phyloP scores from a whole-genome alignment of 495 filamentous ascomycete species.

The Trichocladium antarcticum region DNA sequence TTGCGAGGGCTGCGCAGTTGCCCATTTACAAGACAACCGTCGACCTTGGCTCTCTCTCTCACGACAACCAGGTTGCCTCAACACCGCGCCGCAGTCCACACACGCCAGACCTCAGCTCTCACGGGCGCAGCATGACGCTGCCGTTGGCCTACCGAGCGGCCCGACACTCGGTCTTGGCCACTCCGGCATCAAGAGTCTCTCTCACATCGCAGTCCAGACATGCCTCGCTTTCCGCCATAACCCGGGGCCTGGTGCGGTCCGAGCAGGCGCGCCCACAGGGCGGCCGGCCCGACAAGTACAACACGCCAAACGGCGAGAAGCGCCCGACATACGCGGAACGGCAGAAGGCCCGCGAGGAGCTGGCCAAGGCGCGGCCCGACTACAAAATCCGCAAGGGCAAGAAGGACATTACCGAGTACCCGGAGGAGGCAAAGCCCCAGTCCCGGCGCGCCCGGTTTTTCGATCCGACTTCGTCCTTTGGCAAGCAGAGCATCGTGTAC shows the following conservation, averaged over 20 bases:
- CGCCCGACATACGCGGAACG: constrained; percentile 21
- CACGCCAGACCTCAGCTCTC: too few relatives aligned
- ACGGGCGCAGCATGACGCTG: constrained; percentile 13
- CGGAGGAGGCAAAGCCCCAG: constrained; percentile 21
- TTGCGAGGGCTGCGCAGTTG: too few relatives aligned
- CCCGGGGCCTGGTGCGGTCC: constrained; percentile 19
- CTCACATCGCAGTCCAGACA: constrained; percentile 5
- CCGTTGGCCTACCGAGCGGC: constrained; percentile 15
- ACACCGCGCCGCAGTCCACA: too few relatives aligned
- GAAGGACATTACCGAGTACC: constrained; percentile 32
- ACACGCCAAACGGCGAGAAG: constrained; percentile 2
- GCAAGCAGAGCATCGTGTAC: constrained; percentile 39
- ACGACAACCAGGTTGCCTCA: too few relatives aligned
- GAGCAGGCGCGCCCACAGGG: constrained; percentile 15
- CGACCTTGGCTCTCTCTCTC: too few relatives aligned
- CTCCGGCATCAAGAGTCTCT: neutral
- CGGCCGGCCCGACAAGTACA: neutral
- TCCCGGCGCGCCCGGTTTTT: constrained; percentile 35
- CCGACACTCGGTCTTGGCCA: constrained; percentile 4
- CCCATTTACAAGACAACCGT: too few relatives aligned
- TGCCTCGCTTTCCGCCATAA: constrained; percentile 24
- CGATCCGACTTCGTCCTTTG: constrained; percentile 30
- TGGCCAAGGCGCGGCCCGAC: constrained; percentile 10
- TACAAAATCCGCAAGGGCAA: constrained; percentile 38
- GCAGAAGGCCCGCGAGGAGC: constrained; percentile 13